Evolutionary conservation across 192 early-diverging fungal species (phyloP).

Genomic region (Jimgerdemannia flammicorona): DNA sequence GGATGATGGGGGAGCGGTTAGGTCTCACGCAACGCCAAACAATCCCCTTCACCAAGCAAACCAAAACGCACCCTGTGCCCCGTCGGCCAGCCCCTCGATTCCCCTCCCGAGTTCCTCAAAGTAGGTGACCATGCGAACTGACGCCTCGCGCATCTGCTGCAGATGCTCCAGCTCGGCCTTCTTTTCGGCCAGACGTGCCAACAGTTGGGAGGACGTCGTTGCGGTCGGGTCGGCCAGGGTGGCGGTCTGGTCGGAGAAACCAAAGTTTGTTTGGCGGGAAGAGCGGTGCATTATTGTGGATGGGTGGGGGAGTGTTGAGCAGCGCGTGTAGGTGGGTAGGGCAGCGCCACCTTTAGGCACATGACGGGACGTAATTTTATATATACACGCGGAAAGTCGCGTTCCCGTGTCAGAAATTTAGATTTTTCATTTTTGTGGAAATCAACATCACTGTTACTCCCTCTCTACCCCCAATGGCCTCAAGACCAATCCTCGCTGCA

Average conservation of each 20-base stretch:
- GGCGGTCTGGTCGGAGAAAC: background rate
- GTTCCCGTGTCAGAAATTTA: no score
- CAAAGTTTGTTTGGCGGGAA: background rate
- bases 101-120: conserved; percentile 10
- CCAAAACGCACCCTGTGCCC: conserved; percentile 6
- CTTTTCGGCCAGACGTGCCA: background rate
- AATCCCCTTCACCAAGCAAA: background rate
- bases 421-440: no score
- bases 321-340: no score
- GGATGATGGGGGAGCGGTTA: background rate
- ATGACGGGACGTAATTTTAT: no score
- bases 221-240: background rate
- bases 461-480: no score
- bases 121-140: conserved; percentile 7
- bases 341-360: no score
- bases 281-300: no score
- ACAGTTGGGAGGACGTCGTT: background rate
- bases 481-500: no score
- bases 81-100: conserved; percentile 8
- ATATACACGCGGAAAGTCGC: no score
- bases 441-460: no score
- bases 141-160: conserved; percentile 8
- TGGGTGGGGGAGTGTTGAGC: no score
- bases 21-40: no score
- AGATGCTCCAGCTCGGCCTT: conserved; percentile 11